Conservation (phyloP, 495 filamentous ascomycete genomes). For the Lindgomyces ingoldianus region DNA sequence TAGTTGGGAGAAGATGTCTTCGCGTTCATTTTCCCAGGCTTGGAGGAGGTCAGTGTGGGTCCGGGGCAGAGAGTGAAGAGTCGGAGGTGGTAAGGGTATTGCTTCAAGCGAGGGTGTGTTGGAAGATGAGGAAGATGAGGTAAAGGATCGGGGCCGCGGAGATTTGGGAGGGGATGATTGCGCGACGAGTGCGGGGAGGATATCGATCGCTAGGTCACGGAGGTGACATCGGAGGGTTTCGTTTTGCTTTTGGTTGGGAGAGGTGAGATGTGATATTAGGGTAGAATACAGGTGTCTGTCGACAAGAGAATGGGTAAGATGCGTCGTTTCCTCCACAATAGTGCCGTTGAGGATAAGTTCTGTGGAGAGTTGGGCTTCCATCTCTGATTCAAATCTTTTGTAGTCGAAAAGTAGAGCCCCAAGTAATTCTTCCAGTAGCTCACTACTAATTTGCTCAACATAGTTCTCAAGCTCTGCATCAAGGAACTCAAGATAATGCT, state of each 20-base stretch:
- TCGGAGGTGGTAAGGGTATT: background rate
- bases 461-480: background rate
- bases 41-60: background rate
- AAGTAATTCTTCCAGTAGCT: background rate
- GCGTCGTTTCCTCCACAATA: background rate
- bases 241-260: background rate
- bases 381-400: background rate
- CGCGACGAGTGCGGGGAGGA: background rate
- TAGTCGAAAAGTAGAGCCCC: constrained; percentile 8
- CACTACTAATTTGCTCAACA: background rate
- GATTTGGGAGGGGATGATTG: background rate
- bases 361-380: background rate
- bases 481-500: constrained; percentile 11
- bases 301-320: background rate
- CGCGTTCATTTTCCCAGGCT: constrained; percentile 16
- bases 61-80: constrained; percentile 1
- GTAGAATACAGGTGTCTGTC: background rate
- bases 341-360: background rate
- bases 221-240: background rate
- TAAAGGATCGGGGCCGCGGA: background rate
- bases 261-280: background rate
- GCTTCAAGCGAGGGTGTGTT: too few relatives aligned
- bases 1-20: constrained; percentile 16
- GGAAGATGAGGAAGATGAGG: background rate
- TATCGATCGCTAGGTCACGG: background rate